Conservation (phyloP, 1,284 basidiomycete genomes). For the Coniferiporia sulphurascens region DNA sequence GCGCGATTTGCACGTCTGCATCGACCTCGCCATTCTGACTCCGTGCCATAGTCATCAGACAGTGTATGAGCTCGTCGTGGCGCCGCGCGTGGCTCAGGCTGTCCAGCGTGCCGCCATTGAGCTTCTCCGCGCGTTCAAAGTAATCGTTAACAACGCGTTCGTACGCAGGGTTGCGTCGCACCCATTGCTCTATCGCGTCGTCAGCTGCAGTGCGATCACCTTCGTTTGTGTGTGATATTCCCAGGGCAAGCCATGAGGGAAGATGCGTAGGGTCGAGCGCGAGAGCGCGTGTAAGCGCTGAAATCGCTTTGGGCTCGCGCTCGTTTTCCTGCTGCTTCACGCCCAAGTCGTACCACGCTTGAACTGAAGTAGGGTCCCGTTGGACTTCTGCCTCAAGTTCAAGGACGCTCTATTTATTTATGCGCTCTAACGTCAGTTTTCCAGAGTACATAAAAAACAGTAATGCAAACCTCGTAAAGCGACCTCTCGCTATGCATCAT, state of each 20-base stretch:
- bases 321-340: slow-evolving; percentile 99
- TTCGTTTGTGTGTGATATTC: slow-evolving; percentile 93
- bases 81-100: slow-evolving; percentile 39
- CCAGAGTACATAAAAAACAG: neutral
- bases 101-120: slow-evolving; percentile 36
- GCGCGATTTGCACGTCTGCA: slow-evolving; percentile 92
- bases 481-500: slow-evolving; percentile 43
- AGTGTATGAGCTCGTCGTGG: slow-evolving; percentile 38
- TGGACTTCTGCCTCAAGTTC: slow-evolving; percentile 91
- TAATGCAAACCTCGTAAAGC: slow-evolving; percentile 52
- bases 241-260: slow-evolving; percentile 87
- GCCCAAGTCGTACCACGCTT: slow-evolving; percentile 88
- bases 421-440: neutral
- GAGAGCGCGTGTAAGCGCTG: slow-evolving; percentile 79
- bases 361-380: slow-evolving; percentile 63
- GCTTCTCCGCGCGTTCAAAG: slow-evolving; percentile 29
- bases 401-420: slow-evolving; percentile 63
- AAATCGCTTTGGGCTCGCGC: slow-evolving; percentile 86
- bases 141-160: slow-evolving; percentile 41
- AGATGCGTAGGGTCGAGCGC: slow-evolving; percentile 76
- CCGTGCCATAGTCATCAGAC: slow-evolving; percentile 66
- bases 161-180: slow-evolving; percentile 56
- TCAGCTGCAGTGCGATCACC: slow-evolving; percentile 70
- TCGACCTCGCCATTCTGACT: slow-evolving; percentile 61
- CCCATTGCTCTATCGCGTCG: slow-evolving; percentile 83